Evolutionary conservation across 257 asterid species (phyloP).

Genomic region (Mentha longifolia): DNA sequence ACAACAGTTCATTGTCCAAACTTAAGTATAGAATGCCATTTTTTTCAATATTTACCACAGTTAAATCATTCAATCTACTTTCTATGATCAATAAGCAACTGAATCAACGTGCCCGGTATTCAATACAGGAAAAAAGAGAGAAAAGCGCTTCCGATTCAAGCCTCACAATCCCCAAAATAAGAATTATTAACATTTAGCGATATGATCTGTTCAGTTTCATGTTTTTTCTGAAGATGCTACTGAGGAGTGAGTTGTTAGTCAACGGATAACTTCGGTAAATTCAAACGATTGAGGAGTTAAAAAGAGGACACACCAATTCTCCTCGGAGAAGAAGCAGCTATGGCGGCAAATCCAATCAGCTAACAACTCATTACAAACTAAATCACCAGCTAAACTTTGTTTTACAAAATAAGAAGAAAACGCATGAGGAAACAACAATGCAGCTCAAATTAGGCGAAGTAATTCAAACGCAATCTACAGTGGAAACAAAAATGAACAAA

Average conservation of each 20-base stretch:
- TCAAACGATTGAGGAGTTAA: no score
- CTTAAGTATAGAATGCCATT: background rate
- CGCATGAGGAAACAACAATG: conserved; percentile 2
- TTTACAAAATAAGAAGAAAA: background rate
- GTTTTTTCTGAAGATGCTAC: background rate
- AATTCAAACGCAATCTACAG: background rate
- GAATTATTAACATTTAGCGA: background rate
- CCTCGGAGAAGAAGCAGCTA: conserved; percentile 1
- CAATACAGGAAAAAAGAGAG: background rate
- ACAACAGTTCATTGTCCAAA: background rate
- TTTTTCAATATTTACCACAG: conserved; percentile 15
- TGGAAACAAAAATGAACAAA: background rate
- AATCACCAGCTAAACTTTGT: conserved; percentile 12
- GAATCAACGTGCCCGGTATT: background rate
- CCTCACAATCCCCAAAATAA: background rate
- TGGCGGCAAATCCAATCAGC: conserved; percentile 22
- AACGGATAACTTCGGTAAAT: no score
- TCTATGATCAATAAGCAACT: conserved; percentile 10
- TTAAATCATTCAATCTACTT: conserved; percentile 28
- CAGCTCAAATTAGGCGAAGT: conserved; percentile 11
- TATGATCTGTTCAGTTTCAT: background rate
- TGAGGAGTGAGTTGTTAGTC: background rate
- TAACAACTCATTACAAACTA: conserved; percentile 15
- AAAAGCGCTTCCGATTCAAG: background rate
- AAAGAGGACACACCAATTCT: no score